Evolutionary conservation across 2,329 filamentous ascomycete genomes (phyloP).

Genomic region (Claviceps sp.): DNA sequence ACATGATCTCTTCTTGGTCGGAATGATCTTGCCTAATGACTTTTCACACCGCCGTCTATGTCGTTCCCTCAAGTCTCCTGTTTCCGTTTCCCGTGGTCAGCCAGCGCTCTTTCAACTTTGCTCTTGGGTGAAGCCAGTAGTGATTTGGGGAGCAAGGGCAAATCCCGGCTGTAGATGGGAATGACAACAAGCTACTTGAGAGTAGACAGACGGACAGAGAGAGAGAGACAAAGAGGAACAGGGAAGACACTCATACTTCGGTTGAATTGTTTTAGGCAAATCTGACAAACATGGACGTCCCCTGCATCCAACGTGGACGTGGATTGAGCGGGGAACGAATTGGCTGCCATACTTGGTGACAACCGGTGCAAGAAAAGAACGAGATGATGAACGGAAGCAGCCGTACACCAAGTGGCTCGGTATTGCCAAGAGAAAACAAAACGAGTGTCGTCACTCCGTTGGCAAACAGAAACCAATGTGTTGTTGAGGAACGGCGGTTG

Average conservation of each 20-base stretch:
- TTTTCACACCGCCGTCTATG: constrained; percentile 6
- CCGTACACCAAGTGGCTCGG: not conserved
- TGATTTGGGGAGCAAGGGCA: not conserved
- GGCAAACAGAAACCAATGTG: not conserved
- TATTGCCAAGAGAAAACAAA: not conserved
- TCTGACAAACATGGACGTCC: constrained; percentile 6
- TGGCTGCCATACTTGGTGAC: constrained; percentile 1
- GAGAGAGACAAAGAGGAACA: not conserved
- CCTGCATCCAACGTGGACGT: constrained; percentile 3
- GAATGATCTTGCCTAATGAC: constrained; percentile 6
- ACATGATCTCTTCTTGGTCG: constrained; percentile 7
- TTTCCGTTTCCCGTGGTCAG: not conserved
- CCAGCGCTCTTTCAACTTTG: not conserved
- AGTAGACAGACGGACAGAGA: not conserved
- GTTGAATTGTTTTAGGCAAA: constrained; percentile 7
- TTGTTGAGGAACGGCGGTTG: not conserved
- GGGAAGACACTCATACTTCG: constrained; percentile 3
- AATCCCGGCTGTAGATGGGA: not conserved
- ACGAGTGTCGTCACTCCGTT: not conserved
- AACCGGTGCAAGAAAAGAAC: not conserved
- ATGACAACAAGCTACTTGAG: too few relatives aligned
- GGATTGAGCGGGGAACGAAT: constrained; percentile 3
- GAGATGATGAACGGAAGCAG: not conserved
- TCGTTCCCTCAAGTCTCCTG: constrained; percentile 6
- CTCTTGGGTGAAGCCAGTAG: not conserved